phyloP scores from a whole-genome alignment of 2,329 filamentous ascomycete genomes.

The Ophiostoma tasmaniense region DNA sequence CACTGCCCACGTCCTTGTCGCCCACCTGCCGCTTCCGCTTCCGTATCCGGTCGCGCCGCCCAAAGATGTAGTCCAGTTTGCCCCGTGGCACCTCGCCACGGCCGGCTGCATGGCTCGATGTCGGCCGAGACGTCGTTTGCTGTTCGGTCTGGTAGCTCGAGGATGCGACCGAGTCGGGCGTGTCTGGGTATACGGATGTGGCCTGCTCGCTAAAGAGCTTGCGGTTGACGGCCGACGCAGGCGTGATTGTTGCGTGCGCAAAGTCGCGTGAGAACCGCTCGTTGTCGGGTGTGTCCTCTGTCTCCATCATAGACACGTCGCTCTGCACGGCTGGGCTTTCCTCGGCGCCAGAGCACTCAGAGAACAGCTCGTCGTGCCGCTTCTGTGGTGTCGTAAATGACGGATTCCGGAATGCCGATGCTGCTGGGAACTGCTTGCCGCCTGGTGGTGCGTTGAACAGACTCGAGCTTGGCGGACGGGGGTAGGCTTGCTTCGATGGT shows the following conservation, averaged over 20 bases:
- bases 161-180: background rate
- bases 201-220: constrained; percentile 16
- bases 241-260: constrained; percentile 38
- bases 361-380: constrained; percentile 45
- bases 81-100: constrained; percentile 55
- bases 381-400: constrained; percentile 57
- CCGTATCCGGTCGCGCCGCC: constrained; percentile 39
- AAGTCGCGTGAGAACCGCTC: constrained; percentile 37
- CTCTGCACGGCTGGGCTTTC: constrained; percentile 49
- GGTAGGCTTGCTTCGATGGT: constrained; percentile 28
- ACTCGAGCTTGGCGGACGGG: constrained; percentile 34
- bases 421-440: constrained; percentile 36
- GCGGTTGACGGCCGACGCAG: constrained; percentile 32
- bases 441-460: constrained; percentile 39
- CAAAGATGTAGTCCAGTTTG: constrained; percentile 30
- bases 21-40: constrained; percentile 46
- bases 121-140: constrained; percentile 1
- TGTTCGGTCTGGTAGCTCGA: background rate
- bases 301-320: constrained; percentile 46
- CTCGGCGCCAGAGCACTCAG: constrained; percentile 50
- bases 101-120: constrained; percentile 41
- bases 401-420: constrained; percentile 52
- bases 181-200: background rate
- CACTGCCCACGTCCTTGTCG: constrained; percentile 45
- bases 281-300: constrained; percentile 45